A percentile compares a stretch with the other conserved stretches of the same genome.
These are phyloP conservation scores for Coniochaeta hoffmannii DNA, from an alignment of 2,329 filamentous ascomycete genomes.

Conservation along the genomic window DNA sequence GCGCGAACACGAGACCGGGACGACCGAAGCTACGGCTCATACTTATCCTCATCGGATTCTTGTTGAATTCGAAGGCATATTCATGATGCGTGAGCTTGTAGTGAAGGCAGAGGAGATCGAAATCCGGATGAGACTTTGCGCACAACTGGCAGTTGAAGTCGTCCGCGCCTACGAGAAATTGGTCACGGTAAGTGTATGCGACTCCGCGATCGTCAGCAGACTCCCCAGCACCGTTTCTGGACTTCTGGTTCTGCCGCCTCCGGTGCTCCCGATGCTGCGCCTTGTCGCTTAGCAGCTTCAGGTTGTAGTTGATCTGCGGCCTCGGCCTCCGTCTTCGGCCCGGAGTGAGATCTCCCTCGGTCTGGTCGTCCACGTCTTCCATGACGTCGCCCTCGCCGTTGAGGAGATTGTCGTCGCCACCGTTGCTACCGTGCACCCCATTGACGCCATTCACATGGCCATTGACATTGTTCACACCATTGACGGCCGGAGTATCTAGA, in stretches of 20 bases:
- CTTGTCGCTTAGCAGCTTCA: constrained; percentile 51
- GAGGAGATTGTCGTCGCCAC: constrained; percentile 8
- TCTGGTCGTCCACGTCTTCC: constrained; percentile 37
- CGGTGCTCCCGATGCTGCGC: constrained; percentile 43
- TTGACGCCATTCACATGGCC: constrained; percentile 5
- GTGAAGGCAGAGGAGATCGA: constrained; percentile 41
- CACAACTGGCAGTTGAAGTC: constrained; percentile 45
- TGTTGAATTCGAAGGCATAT: constrained; percentile 34
- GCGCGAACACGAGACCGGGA: constrained; percentile 7
- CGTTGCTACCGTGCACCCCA: constrained; percentile 9
- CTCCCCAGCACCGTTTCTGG: constrained; percentile 3
- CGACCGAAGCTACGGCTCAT: constrained; percentile 2
- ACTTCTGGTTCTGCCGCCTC: constrained; percentile 28
- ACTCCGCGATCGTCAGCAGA: constrained; percentile 32
- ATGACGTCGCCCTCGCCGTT: constrained; percentile 13
- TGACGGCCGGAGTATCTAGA: constrained; percentile 14
- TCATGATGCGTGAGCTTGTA: constrained; percentile 35
- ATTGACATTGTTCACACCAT: constrained; percentile 9
- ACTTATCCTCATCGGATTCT: constrained; percentile 19
- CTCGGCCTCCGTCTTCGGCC: constrained; percentile 43
- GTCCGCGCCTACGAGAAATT: constrained; percentile 39
- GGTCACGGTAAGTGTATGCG: constrained; percentile 36
- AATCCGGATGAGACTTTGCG: constrained; percentile 35
- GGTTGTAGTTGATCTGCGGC: constrained; percentile 46
- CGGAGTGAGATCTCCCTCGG: constrained; percentile 41